Evolutionary conservation across 208 protist genomes (phyloP), one percentile per base, ranked within the genome.

Genomic region (Leptomonas seymouri): DNA sequence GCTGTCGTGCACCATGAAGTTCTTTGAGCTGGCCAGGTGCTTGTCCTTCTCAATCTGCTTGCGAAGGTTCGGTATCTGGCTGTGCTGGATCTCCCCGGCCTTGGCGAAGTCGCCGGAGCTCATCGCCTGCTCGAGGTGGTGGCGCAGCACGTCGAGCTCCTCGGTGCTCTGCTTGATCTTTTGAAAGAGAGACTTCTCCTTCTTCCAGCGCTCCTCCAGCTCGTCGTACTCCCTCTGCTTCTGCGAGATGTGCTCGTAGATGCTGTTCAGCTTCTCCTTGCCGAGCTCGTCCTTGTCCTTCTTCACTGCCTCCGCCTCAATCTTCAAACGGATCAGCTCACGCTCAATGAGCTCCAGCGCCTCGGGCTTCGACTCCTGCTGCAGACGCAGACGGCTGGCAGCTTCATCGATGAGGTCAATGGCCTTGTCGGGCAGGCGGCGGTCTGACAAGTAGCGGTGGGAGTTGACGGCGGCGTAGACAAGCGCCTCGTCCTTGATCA

Each of bases 351-450:
- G 70, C 70, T 99, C 98, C 9, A 99, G 86, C 20, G 73, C 75
- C 77, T 99, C 97, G 0, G 98, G 98, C 78, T 99, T 97, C 3
- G 91, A 98, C 73, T 99, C 96, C 68, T 98, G 88, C 84, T 98
- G 89, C 48, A 99, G 81, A 34, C 93, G 81, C 69, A 97, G 76
- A 15, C 87, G 90, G 54, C 97, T 95, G 63, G 91, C 85, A 2
- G 98, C 98, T 81, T 99, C 99, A 73, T 99, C 98, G 30, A 99
- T 84, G 14, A 99, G 85, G 83, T 99, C 99, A 59, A 99, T 99
- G 2, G 98, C 98, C 82, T 99, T 99, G 81, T 99, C 99, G 12
- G 99, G 99, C 31, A 99, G 86, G 63, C 97, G 98, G 15, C 98
- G 85, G 36, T 98, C 89, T 8, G 94, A 88, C 51, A 99, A 98